phyloP scores from a whole-genome alignment of 352 stramenopile species.

The Globisporangium radiosum region DNA sequence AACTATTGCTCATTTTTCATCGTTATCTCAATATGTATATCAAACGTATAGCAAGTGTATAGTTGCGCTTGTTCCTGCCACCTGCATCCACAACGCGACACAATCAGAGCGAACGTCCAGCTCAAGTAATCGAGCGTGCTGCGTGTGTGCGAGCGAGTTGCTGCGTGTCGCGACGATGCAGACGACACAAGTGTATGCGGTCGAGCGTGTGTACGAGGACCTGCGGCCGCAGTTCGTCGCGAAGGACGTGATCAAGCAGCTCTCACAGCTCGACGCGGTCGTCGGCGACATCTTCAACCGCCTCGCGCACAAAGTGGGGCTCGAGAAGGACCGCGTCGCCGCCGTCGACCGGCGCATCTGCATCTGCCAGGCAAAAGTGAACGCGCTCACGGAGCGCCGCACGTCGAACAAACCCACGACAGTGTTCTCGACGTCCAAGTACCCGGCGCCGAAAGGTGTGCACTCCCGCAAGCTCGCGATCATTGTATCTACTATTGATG shows the following conservation, averaged over 20 bases:
- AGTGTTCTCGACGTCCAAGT: constrained; percentile 87
- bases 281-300: constrained; percentile 84
- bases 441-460: constrained; percentile 60
- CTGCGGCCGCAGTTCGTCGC: constrained; percentile 77
- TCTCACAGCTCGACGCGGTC: constrained; percentile 75
- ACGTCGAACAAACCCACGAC: constrained; percentile 84
- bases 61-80: too few species aligned
- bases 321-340: constrained; percentile 76
- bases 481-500: background rate
- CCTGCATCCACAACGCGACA: too few species aligned
- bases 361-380: constrained; percentile 81
- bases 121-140: too few species aligned
- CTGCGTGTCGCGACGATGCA: constrained; percentile 35
- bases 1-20: too few species aligned
- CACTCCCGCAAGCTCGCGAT: background rate
- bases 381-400: constrained; percentile 70
- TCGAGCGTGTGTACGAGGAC: constrained; percentile 86
- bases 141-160: too few species aligned
- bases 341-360: constrained; percentile 67
- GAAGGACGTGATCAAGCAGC: constrained; percentile 82
- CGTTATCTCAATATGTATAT: too few species aligned
- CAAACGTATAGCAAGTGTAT: too few species aligned
- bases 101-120: too few species aligned
- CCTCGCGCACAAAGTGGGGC: constrained; percentile 62
- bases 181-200: constrained; percentile 80